Evolutionary conservation across 306 rosid species (phyloP).

Genomic region (Alnus glutinosa): DNA sequence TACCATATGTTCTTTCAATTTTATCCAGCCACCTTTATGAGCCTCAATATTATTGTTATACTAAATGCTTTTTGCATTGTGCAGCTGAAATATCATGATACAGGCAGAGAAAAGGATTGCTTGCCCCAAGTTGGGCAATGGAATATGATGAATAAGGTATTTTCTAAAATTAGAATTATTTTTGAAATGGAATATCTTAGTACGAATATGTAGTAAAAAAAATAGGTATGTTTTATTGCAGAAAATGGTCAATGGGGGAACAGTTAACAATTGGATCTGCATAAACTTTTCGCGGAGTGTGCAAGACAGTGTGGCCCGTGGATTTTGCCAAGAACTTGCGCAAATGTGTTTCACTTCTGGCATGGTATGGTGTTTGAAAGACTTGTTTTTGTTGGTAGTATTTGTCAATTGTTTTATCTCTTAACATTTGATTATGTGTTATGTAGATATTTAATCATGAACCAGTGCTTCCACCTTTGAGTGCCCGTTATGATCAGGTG

Average conservation of each 20-base stretch:
- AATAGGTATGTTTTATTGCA: slow-evolving; percentile 34
- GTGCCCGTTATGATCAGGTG: slow-evolving; percentile 88
- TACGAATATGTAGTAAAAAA: too few species aligned
- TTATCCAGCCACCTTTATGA: not conserved
- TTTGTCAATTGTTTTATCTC: not conserved
- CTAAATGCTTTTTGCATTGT: slow-evolving; percentile 1
- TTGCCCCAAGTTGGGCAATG: slow-evolving; percentile 98
- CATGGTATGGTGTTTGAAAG: slow-evolving; percentile 54
- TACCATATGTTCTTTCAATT: not conserved
- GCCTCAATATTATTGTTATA: not conserved
- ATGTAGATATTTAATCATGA: slow-evolving; percentile 67
- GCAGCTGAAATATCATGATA: slow-evolving; percentile 92
- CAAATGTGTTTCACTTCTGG: slow-evolving; percentile 91
- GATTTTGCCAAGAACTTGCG: slow-evolving; percentile 83
- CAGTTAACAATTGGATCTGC: slow-evolving; percentile 84
- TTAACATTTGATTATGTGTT: not conserved
- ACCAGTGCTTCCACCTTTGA: slow-evolving; percentile 64
- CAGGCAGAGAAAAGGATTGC: slow-evolving; percentile 94
- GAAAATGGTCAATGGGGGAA: slow-evolving; percentile 99
- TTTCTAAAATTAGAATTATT: not conserved
- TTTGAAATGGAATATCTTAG: too few species aligned
- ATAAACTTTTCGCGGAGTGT: slow-evolving; percentile 76
- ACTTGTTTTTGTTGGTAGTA: not conserved
- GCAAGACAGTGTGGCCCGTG: slow-evolving; percentile 75
- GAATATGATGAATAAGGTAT: slow-evolving; percentile 99